These are phyloP conservation scores for Petrea volubilis DNA, from an alignment of 257 asterid genomes.

Conservation along the genomic window DNA sequence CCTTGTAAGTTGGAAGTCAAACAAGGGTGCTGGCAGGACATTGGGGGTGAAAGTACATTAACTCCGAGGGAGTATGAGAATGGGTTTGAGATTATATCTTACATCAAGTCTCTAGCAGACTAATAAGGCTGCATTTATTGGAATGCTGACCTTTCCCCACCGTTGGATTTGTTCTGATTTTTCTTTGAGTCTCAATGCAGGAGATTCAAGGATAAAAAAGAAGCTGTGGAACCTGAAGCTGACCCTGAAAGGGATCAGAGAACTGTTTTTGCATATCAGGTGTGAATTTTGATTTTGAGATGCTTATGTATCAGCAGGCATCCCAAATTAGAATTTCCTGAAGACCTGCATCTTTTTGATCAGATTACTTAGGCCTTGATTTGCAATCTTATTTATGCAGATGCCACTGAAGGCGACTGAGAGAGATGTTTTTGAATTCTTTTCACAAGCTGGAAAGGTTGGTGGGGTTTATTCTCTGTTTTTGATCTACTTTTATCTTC, in stretches of 20 bases:
- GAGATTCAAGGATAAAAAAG: conserved; percentile 95
- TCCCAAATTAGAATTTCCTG: neutral
- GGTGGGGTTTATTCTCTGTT: conserved; percentile 11
- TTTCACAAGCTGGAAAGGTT: conserved; percentile 98
- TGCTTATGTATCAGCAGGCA: conserved; percentile 5
- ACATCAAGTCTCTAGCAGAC: conserved; percentile 26
- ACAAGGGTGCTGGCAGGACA: conserved; percentile 55
- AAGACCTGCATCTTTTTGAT: neutral
- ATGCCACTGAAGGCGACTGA: conserved; percentile 99
- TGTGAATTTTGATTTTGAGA: conserved; percentile 14
- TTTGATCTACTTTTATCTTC: conserved; percentile 1
- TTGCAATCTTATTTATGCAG: conserved; percentile 41
- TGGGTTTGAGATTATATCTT: conserved; percentile 55
- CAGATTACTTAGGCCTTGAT: conserved; percentile 7
- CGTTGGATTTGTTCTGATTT: conserved; percentile 44
- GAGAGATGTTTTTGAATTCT: conserved; percentile 95
- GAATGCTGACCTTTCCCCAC: conserved; percentile 28
- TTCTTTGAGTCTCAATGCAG: conserved; percentile 74
- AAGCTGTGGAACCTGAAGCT: conserved; percentile 92
- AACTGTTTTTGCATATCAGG: conserved; percentile 99
- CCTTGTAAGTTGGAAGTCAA: conserved; percentile 43
- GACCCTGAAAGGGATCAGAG: conserved; percentile 99
- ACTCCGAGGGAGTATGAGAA: conserved; percentile 38
- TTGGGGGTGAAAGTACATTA: conserved; percentile 54
- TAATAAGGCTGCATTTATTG: conserved; percentile 34